A percentile compares a stretch with the other conserved stretches of the same genome.
Conservation (phyloP, 805 yeast genomes). For the Pichia rugopelliculosa region DNA sequence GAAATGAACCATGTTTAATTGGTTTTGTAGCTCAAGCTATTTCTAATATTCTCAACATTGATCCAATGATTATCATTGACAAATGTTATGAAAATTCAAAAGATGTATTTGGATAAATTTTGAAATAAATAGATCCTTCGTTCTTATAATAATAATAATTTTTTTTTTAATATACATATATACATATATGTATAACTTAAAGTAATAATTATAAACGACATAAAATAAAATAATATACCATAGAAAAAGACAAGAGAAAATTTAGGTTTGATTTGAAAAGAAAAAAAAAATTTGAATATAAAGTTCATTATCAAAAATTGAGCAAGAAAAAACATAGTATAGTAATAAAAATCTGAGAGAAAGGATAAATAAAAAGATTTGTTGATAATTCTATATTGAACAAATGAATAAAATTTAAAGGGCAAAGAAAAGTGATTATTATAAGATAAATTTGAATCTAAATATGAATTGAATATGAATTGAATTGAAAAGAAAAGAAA, state of each 20-base stretch:
- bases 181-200: neutral
- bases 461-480: neutral
- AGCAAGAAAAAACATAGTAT: too few relatives aligned
- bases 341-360: too few relatives aligned
- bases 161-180: neutral
- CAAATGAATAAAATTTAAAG: too few relatives aligned
- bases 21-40: conserved; percentile 72
- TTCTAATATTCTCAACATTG: conserved; percentile 39
- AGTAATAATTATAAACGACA: neutral
- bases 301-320: too few relatives aligned
- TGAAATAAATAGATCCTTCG: neutral
- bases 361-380: too few relatives aligned
- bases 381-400: too few relatives aligned
- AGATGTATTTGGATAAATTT: conserved; percentile 32
- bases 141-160: too few relatives aligned
- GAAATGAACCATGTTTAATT: conserved; percentile 90
- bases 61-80: conserved; percentile 38
- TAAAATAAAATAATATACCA: neutral
- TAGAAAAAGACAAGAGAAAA: neutral
- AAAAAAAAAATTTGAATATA: too few relatives aligned
- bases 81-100: conserved; percentile 47
- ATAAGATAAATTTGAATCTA: neutral
- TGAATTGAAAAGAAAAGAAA: too few relatives aligned
- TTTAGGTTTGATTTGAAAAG: too few relatives aligned
- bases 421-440: too few relatives aligned